These are phyloP conservation scores for Colletotrichum tamarilloi DNA, from an alignment of 2,329 filamentous ascomycete species.

Conservation along the genomic window DNA sequence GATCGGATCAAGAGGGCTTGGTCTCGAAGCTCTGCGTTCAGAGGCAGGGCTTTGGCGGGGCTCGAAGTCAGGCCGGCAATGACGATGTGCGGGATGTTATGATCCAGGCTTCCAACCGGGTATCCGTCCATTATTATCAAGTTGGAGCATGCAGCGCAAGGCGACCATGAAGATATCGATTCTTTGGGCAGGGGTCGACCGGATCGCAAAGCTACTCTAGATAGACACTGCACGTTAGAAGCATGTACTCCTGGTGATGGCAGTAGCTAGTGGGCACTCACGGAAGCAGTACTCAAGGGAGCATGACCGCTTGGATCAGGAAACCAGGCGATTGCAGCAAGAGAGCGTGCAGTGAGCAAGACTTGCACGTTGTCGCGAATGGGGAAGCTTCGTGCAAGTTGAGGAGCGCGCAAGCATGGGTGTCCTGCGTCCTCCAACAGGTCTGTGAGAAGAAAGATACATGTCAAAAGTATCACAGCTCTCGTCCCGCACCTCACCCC, in stretches of 20 bases:
- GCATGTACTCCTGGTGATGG: not conserved
- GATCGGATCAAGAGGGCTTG: slow-evolving; percentile 74
- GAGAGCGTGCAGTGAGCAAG: not conserved
- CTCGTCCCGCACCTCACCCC: slow-evolving; percentile 7
- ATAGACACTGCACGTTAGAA: not conserved
- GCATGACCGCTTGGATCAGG: slow-evolving; percentile 9
- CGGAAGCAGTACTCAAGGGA: slow-evolving; percentile 13
- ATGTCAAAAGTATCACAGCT: slow-evolving; percentile 27
- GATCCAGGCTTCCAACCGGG: slow-evolving; percentile 81
- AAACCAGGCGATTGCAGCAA: not conserved
- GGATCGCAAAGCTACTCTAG: slow-evolving; percentile 22
- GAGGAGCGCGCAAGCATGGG: slow-evolving; percentile 11
- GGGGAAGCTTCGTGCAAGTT: slow-evolving; percentile 11
- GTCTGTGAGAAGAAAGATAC: not conserved
- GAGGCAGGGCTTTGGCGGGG: slow-evolving; percentile 52
- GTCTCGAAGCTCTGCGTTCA: slow-evolving; percentile 65
- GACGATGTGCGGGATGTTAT: slow-evolving; percentile 87
- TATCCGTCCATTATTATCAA: slow-evolving; percentile 77
- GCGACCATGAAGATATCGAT: slow-evolving; percentile 7
- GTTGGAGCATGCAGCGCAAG: slow-evolving; percentile 39
- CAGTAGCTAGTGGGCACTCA: not conserved
- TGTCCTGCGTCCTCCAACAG: not conserved
- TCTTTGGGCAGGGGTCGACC: slow-evolving; percentile 17
- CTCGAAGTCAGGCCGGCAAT: slow-evolving; percentile 76
- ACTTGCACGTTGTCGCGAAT: not conserved